Evolutionary conservation across 495 filamentous ascomycete genomes (phyloP).

Genomic region (Penicillium nucicola): DNA sequence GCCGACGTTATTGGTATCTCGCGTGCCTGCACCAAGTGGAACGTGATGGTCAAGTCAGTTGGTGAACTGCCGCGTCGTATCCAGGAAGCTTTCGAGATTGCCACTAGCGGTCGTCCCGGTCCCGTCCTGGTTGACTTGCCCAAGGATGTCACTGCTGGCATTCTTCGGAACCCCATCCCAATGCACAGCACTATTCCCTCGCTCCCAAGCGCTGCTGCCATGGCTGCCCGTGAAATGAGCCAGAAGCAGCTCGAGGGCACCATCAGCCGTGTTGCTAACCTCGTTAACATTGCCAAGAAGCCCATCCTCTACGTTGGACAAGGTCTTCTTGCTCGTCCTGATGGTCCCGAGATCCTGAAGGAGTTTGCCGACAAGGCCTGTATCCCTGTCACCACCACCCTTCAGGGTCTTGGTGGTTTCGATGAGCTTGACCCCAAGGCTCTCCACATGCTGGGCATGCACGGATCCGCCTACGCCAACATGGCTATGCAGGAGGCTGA

Average conservation of each 20-base stretch:
- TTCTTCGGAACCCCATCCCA: conserved; percentile 53
- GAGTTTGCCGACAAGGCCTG: conserved; percentile 55
- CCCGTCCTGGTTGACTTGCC: conserved; percentile 61
- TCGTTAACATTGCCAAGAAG: conserved; percentile 57
- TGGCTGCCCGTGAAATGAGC: conserved; percentile 51
- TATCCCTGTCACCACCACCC: conserved; percentile 62
- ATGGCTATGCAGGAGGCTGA: conserved; percentile 65
- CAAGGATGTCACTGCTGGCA: conserved; percentile 56
- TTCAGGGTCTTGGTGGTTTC: conserved; percentile 63
- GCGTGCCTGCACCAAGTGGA: conserved; percentile 64
- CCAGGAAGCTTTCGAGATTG: conserved; percentile 63
- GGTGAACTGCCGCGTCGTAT: conserved; percentile 58
- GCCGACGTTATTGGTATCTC: conserved; percentile 62
- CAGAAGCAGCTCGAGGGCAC: conserved; percentile 44
- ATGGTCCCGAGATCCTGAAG: conserved; percentile 53
- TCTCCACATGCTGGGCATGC: conserved; percentile 65
- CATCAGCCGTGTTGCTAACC: conserved; percentile 49
- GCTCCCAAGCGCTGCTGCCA: conserved; percentile 54
- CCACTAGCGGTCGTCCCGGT: conserved; percentile 57
- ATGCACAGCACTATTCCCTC: conserved; percentile 53
- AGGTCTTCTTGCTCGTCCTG: conserved; percentile 49
- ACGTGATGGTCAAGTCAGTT: conserved; percentile 60
- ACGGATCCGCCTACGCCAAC: conserved; percentile 64
- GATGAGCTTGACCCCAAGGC: conserved; percentile 58
- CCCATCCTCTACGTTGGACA: conserved; percentile 62